Evolutionary conservation across 441 rosid species (phyloP).

Genomic region (Manihot esculenta): DNA sequence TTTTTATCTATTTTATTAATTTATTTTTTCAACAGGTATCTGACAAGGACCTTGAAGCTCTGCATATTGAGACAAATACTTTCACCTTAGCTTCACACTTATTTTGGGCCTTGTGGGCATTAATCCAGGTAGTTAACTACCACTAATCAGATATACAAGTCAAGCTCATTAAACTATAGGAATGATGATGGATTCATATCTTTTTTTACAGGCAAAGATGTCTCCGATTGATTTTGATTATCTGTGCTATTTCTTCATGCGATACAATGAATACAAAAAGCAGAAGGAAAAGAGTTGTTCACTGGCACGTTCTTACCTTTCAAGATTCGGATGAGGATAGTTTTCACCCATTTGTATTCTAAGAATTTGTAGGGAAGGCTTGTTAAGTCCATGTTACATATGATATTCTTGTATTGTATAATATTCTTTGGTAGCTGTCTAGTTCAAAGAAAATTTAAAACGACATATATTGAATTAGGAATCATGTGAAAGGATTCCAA

Average conservation of each 20-base stretch:
- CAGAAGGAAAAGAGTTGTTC: constrained; percentile 25
- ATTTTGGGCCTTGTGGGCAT: constrained; percentile 93
- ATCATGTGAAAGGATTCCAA: too few relatives aligned
- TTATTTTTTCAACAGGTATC: constrained; percentile 45
- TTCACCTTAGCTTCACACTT: constrained; percentile 82
- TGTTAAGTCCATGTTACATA: constrained; percentile 7
- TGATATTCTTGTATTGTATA: constrained; percentile 35
- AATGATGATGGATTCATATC: neutral
- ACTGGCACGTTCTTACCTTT: constrained; percentile 55
- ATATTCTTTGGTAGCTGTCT: constrained; percentile 21
- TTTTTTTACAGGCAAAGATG: constrained; percentile 73
- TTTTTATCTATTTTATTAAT: neutral
- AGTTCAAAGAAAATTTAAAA: too few relatives aligned
- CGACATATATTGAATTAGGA: too few relatives aligned
- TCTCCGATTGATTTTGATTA: constrained; percentile 90
- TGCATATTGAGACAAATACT: constrained; percentile 66
- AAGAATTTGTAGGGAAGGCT: neutral
- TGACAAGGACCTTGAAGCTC: constrained; percentile 57
- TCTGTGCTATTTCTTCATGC: constrained; percentile 76
- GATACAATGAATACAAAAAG: constrained; percentile 73
- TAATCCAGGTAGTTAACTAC: constrained; percentile 99
- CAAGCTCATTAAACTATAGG: neutral
- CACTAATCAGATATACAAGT: too few relatives aligned
- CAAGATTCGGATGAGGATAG: constrained; percentile 28
- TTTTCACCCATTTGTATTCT: neutral